phyloP scores from a whole-genome alignment of 2,329 filamentous ascomycete genomes.

The Rhinocladiella similis region DNA sequence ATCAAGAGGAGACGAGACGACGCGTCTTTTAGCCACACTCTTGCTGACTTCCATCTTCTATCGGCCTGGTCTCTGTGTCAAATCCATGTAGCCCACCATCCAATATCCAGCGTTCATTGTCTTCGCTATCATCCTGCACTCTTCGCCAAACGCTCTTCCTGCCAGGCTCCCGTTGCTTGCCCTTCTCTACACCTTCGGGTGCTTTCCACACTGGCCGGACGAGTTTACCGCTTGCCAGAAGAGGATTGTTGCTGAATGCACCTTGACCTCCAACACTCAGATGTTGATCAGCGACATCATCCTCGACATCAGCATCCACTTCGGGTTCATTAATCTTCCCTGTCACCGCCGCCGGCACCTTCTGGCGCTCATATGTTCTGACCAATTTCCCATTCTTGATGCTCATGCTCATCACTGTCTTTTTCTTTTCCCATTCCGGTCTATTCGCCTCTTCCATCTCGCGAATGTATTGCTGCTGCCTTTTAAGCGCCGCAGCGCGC shows the following conservation, averaged over 20 bases:
- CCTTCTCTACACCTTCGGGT: constrained; percentile 31
- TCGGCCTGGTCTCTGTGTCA: constrained; percentile 23
- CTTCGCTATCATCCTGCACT: constrained; percentile 47
- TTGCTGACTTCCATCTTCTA: constrained; percentile 26
- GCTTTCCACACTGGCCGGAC: constrained; percentile 48
- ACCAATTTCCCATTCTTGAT: constrained; percentile 76
- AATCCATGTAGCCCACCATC: constrained; percentile 45
- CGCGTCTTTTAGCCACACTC: constrained; percentile 12
- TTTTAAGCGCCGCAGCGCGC: constrained; percentile 77
- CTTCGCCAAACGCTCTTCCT: constrained; percentile 46
- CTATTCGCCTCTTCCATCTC: constrained; percentile 84
- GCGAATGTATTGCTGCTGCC: constrained; percentile 77
- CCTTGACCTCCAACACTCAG: constrained; percentile 30
- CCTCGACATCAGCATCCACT: constrained; percentile 31
- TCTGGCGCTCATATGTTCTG: constrained; percentile 41
- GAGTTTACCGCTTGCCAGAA: constrained; percentile 44
- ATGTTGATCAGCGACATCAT: constrained; percentile 29
- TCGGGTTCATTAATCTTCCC: constrained; percentile 26
- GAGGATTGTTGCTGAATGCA: constrained; percentile 46
- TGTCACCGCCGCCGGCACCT: constrained; percentile 25
- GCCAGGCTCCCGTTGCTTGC: constrained; percentile 21
- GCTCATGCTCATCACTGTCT: constrained; percentile 82
- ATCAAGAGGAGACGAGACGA: not conserved
- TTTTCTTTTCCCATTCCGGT: constrained; percentile 86
- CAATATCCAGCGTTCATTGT: constrained; percentile 50